A percentile compares a stretch with the other conserved stretches of the same genome.
Evolutionary conservation across 768 basidiomycete genomes (phyloP).

Genomic region (Lentinus tigrinus): DNA sequence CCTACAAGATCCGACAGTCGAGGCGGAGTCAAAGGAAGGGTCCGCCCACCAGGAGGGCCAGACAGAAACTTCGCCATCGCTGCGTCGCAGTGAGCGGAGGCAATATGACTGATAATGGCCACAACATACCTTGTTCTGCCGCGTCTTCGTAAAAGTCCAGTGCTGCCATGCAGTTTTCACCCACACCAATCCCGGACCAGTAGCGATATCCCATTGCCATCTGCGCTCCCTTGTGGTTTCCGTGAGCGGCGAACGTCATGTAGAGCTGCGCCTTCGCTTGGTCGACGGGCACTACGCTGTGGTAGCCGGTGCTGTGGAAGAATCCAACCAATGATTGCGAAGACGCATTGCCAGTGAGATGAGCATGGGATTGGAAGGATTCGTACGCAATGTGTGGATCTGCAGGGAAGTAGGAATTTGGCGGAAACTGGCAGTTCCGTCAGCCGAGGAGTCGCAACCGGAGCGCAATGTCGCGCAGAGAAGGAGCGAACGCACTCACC

Average conservation of each 20-base stretch:
- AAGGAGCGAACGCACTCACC: slow-evolving; percentile 38
- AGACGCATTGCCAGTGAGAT: slow-evolving; percentile 75
- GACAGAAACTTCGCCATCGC: slow-evolving; percentile 80
- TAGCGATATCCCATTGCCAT: slow-evolving; percentile 93
- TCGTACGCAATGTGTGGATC: slow-evolving; percentile 64
- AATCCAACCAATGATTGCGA: slow-evolving; percentile 87
- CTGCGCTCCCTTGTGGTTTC: slow-evolving; percentile 82
- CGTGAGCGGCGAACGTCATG: slow-evolving; percentile 91
- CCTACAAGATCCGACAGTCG: slow-evolving; percentile 87
- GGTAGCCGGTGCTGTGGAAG: slow-evolving; percentile 86
- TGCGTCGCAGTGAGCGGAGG: slow-evolving; percentile 23
- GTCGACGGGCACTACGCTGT: slow-evolving; percentile 56
- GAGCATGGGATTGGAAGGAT: slow-evolving; percentile 63
- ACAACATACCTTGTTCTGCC: slow-evolving; percentile 72
- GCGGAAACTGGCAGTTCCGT: slow-evolving; percentile 79
- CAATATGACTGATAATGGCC: slow-evolving; percentile 56
- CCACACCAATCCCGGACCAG: slow-evolving; percentile 93
- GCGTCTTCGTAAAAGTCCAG: slow-evolving; percentile 88
- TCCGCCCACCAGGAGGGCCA: slow-evolving; percentile 89
- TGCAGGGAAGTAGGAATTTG: slow-evolving; percentile 59
- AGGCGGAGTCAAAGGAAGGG: slow-evolving; percentile 78
- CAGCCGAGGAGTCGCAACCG: too few species aligned
- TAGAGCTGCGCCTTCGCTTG: slow-evolving; percentile 86
- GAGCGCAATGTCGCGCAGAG: too few species aligned
- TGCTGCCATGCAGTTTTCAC: slow-evolving; percentile 82